Conservation (phyloP, 306 rosid species). For the Rosa lucieae region DNA sequence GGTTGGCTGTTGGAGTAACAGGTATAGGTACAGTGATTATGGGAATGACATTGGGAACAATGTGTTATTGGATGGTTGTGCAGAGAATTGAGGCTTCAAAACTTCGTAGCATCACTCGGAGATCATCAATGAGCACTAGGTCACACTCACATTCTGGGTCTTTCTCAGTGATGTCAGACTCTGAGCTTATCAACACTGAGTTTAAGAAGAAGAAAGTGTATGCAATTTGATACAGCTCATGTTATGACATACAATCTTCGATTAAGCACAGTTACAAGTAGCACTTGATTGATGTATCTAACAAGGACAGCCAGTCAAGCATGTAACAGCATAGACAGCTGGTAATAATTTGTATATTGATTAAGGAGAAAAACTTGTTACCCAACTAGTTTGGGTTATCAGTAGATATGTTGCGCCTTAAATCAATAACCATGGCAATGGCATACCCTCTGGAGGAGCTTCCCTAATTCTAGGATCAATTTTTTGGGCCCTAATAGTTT, state of each 20-base stretch:
- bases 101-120: slow-evolving; percentile 50
- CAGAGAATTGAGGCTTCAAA: slow-evolving; percentile 60
- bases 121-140: slow-evolving; percentile 54
- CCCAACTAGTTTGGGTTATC: neutral
- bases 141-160: slow-evolving; percentile 48
- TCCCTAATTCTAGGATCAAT: neutral
- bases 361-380: neutral
- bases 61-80: slow-evolving; percentile 67
- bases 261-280: neutral
- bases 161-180: slow-evolving; percentile 52
- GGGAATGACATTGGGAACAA: slow-evolving; percentile 71
- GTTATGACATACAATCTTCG: neutral
- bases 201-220: slow-evolving; percentile 57
- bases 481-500: neutral
- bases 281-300: neutral
- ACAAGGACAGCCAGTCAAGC: neutral
- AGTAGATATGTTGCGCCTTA: neutral
- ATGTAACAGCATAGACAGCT: neutral
- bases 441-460: neutral
- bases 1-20: slow-evolving; percentile 64
- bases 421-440: neutral
- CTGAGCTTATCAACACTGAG: slow-evolving; percentile 49
- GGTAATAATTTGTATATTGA: neutral
- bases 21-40: slow-evolving; percentile 67
- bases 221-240: slow-evolving; percentile 48